Evolutionary conservation across 129 eudicot species (phyloP).

Genomic region (Artemisia argyi): DNA sequence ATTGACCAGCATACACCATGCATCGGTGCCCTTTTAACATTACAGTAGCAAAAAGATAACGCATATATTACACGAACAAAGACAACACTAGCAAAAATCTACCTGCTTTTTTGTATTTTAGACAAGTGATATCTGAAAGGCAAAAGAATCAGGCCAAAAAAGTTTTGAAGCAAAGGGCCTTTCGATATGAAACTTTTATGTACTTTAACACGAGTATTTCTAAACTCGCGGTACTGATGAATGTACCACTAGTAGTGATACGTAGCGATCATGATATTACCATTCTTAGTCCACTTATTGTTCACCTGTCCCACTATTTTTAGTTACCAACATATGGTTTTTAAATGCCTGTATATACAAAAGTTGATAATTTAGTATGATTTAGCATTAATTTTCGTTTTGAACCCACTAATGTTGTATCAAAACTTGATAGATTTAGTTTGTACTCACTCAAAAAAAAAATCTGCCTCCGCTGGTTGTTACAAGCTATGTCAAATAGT

Average conservation of each 20-base stretch:
- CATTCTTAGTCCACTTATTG: too few species aligned
- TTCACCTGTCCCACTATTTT: too few species aligned
- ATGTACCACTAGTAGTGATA: too few species aligned
- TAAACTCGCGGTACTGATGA: background rate
- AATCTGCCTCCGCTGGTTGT: too few species aligned
- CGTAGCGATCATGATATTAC: background rate
- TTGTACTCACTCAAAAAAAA: too few species aligned
- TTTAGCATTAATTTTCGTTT: too few species aligned
- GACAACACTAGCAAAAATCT: background rate
- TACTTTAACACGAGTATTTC: constrained; percentile 5
- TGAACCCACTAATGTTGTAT: too few species aligned
- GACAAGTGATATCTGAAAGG: background rate
- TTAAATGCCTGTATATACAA: too few species aligned
- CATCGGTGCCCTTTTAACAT: background rate
- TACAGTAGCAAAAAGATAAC: constrained; percentile 3
- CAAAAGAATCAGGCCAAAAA: background rate
- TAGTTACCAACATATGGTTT: too few species aligned
- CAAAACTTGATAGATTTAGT: too few species aligned
- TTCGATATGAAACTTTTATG: background rate
- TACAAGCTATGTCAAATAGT: too few species aligned
- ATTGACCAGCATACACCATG: background rate
- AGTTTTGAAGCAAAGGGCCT: background rate
- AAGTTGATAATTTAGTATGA: too few species aligned
- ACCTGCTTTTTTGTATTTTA: background rate
- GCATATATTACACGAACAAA: background rate